Conservation (phyloP, 2,329 filamentous ascomycete genomes). For the Canariomyces notabilis region DNA sequence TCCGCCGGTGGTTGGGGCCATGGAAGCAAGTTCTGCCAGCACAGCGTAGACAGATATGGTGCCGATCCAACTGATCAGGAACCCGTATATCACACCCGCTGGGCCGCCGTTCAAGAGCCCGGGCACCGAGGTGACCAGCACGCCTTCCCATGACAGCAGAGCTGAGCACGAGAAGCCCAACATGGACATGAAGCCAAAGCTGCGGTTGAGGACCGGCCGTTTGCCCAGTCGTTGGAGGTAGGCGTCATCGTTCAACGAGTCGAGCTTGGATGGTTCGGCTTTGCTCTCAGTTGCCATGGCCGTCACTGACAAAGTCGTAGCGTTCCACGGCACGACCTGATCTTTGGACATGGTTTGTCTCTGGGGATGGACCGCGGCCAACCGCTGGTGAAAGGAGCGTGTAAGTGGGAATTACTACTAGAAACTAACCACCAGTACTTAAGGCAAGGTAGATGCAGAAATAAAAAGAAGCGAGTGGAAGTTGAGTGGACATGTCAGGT, state of each 20-base stretch:
- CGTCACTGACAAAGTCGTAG: too few relatives aligned
- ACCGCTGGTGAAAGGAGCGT: too few relatives aligned
- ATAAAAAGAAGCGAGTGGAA: too few relatives aligned
- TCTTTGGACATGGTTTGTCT: too few relatives aligned
- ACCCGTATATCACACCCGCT: slow-evolving; percentile 6
- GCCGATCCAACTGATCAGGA: slow-evolving; percentile 4
- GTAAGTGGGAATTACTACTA: too few relatives aligned
- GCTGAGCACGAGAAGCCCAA: slow-evolving; percentile 7
- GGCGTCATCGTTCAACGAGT: background rate
- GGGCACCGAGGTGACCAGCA: background rate
- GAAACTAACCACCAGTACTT: too few relatives aligned
- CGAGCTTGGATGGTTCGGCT: too few relatives aligned
- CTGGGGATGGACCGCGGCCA: too few relatives aligned
- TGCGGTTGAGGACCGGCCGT: background rate
- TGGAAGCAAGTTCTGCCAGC: slow-evolving; percentile 5
- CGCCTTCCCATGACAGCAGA: slow-evolving; percentile 4
- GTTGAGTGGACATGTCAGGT: too few relatives aligned
- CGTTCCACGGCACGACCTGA: too few relatives aligned
- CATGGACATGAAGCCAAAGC: slow-evolving; percentile 12
- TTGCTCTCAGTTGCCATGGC: too few relatives aligned
- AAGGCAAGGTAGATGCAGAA: too few relatives aligned
- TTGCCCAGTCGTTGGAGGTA: background rate
- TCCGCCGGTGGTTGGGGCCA: slow-evolving; percentile 5
- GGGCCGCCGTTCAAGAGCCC: slow-evolving; percentile 4
- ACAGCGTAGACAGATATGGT: slow-evolving; percentile 1